These are phyloP conservation scores for Fusarium sp. DNA, from an alignment of 2,329 filamentous ascomycete species.

Conservation along the genomic window DNA sequence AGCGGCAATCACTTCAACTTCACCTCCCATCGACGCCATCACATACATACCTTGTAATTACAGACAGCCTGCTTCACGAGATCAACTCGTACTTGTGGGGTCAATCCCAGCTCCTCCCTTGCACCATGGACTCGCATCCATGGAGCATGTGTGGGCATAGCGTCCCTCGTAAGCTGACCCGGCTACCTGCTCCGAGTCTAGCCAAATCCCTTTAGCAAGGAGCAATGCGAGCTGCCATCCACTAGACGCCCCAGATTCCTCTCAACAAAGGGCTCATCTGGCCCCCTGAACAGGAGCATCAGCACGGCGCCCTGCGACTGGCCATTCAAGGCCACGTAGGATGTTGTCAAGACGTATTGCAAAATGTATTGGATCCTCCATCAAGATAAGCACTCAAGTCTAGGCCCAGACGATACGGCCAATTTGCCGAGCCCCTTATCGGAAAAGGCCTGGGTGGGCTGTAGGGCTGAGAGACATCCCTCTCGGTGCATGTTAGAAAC, in stretches of 20 bases:
- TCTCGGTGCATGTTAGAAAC: slow-evolving; percentile 19
- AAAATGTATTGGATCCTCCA: not conserved
- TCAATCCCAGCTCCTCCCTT: slow-evolving; percentile 30
- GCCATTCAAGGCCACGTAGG: slow-evolving; percentile 7
- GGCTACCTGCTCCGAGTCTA: slow-evolving; percentile 27
- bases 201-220: slow-evolving; percentile 10
- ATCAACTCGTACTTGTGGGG: slow-evolving; percentile 27
- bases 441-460: slow-evolving; percentile 18
- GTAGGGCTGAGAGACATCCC: slow-evolving; percentile 37
- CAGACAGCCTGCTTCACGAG: slow-evolving; percentile 8
- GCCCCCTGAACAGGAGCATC: slow-evolving; percentile 20
- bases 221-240: slow-evolving; percentile 10
- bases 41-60: not conserved
- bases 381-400: slow-evolving; percentile 3
- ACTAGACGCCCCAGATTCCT: slow-evolving; percentile 16
- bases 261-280: slow-evolving; percentile 8
- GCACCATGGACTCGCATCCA: not conserved
- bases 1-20: not conserved
- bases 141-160: slow-evolving; percentile 27
- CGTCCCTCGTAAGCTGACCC: slow-evolving; percentile 29
- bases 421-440: slow-evolving; percentile 6
- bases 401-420: not conserved
- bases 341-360: not conserved
- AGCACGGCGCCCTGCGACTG: not conserved
- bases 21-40: not conserved